These are phyloP conservation scores for Mycena indigotica DNA, from an alignment of 768 basidiomycete genomes.

Conservation along the genomic window DNA sequence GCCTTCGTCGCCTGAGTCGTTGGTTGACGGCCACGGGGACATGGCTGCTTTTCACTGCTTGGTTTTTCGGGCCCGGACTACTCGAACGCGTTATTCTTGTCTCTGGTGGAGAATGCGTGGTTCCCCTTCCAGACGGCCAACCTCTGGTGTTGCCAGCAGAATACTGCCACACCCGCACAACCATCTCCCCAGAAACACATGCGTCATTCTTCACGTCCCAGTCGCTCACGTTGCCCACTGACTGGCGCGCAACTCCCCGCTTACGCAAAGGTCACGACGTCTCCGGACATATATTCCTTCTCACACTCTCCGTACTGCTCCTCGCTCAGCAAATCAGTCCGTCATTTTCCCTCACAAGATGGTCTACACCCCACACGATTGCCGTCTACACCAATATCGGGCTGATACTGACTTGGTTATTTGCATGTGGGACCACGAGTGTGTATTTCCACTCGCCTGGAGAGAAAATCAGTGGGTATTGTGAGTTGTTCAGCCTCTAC, in stretches of 20 bases:
- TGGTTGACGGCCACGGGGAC: slow-evolving; percentile 61
- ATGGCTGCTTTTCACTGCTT: slow-evolving; percentile 77
- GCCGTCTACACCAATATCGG: slow-evolving; percentile 49
- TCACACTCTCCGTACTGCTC: slow-evolving; percentile 78
- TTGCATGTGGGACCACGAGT: slow-evolving; percentile 78
- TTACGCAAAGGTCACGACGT: slow-evolving; percentile 87
- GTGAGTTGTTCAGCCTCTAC: slow-evolving; percentile 48
- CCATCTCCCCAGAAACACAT: slow-evolving; percentile 61
- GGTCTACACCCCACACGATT: slow-evolving; percentile 47
- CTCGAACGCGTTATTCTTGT: slow-evolving; percentile 63
- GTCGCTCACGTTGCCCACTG: slow-evolving; percentile 35
- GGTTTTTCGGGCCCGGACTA: slow-evolving; percentile 88
- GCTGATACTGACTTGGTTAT: slow-evolving; percentile 66
- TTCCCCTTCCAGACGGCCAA: slow-evolving; percentile 59
- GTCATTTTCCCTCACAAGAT: slow-evolving; percentile 45
- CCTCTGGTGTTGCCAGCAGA: slow-evolving; percentile 56
- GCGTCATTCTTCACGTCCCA: slow-evolving; percentile 59
- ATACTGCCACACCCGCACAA: slow-evolving; percentile 54
- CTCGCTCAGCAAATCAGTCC: slow-evolving; percentile 73
- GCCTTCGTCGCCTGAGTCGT: slow-evolving; percentile 46
- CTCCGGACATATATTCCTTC: slow-evolving; percentile 90
- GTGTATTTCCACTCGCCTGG: slow-evolving; percentile 88
- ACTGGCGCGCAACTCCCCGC: slow-evolving; percentile 57
- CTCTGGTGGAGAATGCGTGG: slow-evolving; percentile 79
- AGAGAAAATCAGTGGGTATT: slow-evolving; percentile 85